Percentiles rank a stretch among this genome's conserved stretches.
phyloP scores from a whole-genome alignment of 371 early-diverging fungal genomes.

The Syncephalastrum sp. region DNA sequence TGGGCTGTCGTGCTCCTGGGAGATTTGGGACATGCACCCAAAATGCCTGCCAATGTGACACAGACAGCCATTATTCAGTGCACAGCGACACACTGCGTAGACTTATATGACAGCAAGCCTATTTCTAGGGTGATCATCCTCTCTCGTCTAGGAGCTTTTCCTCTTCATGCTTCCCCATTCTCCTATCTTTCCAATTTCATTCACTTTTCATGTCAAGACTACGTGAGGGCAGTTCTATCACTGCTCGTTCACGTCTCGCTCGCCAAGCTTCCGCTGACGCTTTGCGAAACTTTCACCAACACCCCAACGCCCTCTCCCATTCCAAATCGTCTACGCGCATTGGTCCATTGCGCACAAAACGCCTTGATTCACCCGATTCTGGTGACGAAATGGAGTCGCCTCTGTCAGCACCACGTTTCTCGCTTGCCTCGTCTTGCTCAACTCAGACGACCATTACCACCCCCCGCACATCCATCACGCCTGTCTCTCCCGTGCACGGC shows the following conservation, averaged over 20 bases:
- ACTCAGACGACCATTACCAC: constrained; percentile 16
- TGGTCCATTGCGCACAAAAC: constrained; percentile 5
- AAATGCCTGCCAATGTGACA: too few relatives aligned
- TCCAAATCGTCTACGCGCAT: constrained; percentile 10
- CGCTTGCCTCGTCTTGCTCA: constrained; percentile 17
- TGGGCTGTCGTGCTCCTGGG: too few relatives aligned
- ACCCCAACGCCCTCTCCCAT: constrained; percentile 3
- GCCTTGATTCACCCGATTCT: constrained; percentile 7
- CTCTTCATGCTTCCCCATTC: constrained; percentile 11
- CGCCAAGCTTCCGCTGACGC: constrained; percentile 12
- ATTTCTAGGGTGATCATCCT: too few relatives aligned
- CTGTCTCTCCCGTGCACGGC: neutral
- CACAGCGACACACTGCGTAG: too few relatives aligned
- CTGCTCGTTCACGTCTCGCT: constrained; percentile 8
- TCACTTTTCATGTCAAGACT: constrained; percentile 14
- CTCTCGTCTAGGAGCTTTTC: neutral
- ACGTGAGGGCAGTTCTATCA: constrained; percentile 1
- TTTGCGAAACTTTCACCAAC: constrained; percentile 3
- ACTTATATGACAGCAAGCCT: too few relatives aligned
- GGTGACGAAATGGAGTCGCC: constrained; percentile 15
- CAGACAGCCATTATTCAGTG: too few relatives aligned
- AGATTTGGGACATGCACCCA: too few relatives aligned
- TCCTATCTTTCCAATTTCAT: constrained; percentile 5
- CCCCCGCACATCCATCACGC: constrained; percentile 16
- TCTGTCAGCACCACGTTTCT: constrained; percentile 15